These are phyloP conservation scores for Clavariopsis aquatica DNA, from an alignment of 495 filamentous ascomycete species.

Conservation along the genomic window DNA sequence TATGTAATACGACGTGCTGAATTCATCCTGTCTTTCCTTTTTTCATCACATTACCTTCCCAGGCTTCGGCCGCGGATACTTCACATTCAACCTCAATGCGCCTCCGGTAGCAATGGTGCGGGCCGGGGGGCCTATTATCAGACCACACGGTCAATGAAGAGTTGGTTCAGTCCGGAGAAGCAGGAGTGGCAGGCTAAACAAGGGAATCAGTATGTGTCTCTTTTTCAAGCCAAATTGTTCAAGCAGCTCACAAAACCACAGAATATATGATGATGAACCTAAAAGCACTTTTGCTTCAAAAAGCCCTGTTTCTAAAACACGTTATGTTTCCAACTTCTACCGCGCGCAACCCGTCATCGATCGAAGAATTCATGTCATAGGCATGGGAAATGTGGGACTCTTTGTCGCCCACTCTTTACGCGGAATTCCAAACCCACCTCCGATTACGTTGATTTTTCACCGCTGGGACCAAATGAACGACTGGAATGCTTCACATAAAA, in stretches of 20 bases:
- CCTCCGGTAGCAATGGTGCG: conserved; percentile 31
- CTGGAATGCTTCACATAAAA: conserved; percentile 31
- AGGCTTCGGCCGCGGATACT: conserved; percentile 41
- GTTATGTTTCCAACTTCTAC: conserved; percentile 30
- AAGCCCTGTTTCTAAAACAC: not conserved
- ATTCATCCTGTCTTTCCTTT: conserved; percentile 40
- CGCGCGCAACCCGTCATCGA: conserved; percentile 22
- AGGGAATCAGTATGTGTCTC: conserved; percentile 11
- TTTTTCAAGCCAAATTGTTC: not conserved
- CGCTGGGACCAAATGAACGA: conserved; percentile 45
- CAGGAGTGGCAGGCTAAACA: conserved; percentile 12
- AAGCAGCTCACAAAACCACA: not conserved
- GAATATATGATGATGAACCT: not conserved
- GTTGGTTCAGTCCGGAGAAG: conserved; percentile 21
- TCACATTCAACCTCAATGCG: conserved; percentile 30
- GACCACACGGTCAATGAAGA: not conserved
- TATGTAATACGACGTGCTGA: conserved; percentile 4
- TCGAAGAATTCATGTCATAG: conserved; percentile 58
- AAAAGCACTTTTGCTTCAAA: not conserved
- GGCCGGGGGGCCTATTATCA: conserved; percentile 38
- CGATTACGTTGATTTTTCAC: conserved; percentile 60
- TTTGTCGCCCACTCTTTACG: conserved; percentile 64
- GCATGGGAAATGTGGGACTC: conserved; percentile 58
- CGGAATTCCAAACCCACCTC: conserved; percentile 58
- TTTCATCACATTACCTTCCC: conserved; percentile 23